Evolutionary conservation across 352 stramenopile genomes (phyloP).

Genomic region (Albugo laibachii): DNA sequence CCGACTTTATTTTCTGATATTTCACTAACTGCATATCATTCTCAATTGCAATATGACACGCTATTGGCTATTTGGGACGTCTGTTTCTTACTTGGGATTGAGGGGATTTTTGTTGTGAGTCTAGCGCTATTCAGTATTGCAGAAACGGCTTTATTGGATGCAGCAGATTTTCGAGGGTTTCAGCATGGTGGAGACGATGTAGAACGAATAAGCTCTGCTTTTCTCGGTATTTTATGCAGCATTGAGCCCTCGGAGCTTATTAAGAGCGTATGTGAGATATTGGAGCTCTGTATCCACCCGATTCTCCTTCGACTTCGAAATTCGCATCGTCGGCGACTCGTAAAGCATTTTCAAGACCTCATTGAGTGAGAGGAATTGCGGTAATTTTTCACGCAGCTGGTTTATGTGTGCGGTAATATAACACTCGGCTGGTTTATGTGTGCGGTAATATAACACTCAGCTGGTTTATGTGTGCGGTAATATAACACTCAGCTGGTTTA

Average conservation of each 20-base stretch:
- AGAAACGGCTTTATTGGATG: slow-evolving; percentile 26
- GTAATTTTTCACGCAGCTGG: no score
- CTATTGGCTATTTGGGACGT: slow-evolving; percentile 62
- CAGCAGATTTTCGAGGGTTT: slow-evolving; percentile 5
- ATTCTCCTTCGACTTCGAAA: slow-evolving; percentile 65
- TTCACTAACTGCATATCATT: slow-evolving; percentile 47
- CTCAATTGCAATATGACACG: slow-evolving; percentile 53
- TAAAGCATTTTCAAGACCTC: background rate
- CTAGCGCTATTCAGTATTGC: slow-evolving; percentile 45
- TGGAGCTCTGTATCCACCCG: slow-evolving; percentile 52
- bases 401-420: no score
- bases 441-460: no score
- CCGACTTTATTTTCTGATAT: slow-evolving; percentile 73
- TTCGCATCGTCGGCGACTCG: slow-evolving; percentile 32
- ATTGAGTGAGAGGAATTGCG: no score
- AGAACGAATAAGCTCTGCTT: slow-evolving; percentile 40
- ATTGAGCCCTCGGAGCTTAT: slow-evolving; percentile 38
- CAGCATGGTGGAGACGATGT: slow-evolving; percentile 10
- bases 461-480: no score
- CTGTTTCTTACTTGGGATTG: slow-evolving; percentile 53
- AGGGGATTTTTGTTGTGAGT: slow-evolving; percentile 58
- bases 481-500: no score
- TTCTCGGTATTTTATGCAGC: slow-evolving; percentile 25
- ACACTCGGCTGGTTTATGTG: no score
- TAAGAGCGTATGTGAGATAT: slow-evolving; percentile 59